Conservation (phyloP, 441 rosid species). For the Adansonia grandidieri region DNA sequence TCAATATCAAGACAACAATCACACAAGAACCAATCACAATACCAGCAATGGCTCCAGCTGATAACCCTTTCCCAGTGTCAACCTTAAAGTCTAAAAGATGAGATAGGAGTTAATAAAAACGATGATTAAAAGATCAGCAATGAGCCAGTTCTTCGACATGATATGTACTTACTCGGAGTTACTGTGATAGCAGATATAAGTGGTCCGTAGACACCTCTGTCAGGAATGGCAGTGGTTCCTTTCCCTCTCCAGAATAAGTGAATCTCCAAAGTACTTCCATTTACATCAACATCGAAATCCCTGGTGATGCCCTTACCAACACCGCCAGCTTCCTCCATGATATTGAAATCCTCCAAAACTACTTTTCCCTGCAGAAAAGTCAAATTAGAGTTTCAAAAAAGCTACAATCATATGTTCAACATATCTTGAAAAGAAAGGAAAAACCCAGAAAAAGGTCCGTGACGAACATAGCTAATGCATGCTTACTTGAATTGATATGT, state of each 20-base stretch:
- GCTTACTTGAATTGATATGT: slow-evolving; percentile 77
- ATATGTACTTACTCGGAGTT: slow-evolving; percentile 63
- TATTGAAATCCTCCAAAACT: slow-evolving; percentile 59
- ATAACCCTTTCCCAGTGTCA: slow-evolving; percentile 52
- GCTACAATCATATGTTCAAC: neutral
- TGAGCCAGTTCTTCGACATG: neutral
- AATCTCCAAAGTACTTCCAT: slow-evolving; percentile 73
- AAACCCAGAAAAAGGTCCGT: neutral
- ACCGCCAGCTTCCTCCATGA: slow-evolving; percentile 65
- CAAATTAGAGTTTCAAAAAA: neutral
- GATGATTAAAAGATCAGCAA: neutral
- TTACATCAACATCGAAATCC: slow-evolving; percentile 41
- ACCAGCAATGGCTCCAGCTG: slow-evolving; percentile 71
- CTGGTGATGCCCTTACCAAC: slow-evolving; percentile 41
- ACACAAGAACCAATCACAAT: slow-evolving; percentile 56
- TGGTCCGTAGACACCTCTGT: slow-evolving; percentile 80
- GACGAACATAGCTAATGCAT: neutral
- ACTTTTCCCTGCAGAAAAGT: slow-evolving; percentile 50
- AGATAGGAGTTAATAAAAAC: slow-evolving; percentile 18
- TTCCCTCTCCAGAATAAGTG: slow-evolving; percentile 79
- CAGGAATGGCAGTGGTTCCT: slow-evolving; percentile 74
- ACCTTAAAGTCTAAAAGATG: slow-evolving; percentile 62
- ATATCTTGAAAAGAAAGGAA: neutral
- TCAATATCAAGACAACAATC: slow-evolving; percentile 39
- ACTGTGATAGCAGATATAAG: slow-evolving; percentile 81